These are phyloP conservation scores for Ceratocystiopsis sp. DNA, from an alignment of 2,329 filamentous ascomycete genomes.

Conservation along the genomic window DNA sequence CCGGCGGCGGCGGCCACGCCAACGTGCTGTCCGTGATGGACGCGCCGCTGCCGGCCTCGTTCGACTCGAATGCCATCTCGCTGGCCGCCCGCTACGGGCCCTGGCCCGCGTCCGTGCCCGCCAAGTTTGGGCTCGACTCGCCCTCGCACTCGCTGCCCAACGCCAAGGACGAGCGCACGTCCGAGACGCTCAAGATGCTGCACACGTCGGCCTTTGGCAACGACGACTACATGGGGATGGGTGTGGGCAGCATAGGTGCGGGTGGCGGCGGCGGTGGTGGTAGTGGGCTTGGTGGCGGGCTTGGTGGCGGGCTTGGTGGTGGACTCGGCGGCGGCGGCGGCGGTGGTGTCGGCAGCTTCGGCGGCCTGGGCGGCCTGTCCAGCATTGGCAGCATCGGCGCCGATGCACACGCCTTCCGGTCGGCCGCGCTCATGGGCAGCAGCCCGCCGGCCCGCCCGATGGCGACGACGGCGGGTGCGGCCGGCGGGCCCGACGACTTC, in stretches of 20 bases:
- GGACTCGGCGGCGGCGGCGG: too few species aligned
- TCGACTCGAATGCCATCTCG: slow-evolving; percentile 90
- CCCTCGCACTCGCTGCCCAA: slow-evolving; percentile 57
- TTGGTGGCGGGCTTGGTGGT: too few species aligned
- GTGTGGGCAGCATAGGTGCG: slow-evolving; percentile 1
- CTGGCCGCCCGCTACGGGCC: slow-evolving; percentile 80
- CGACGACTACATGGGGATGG: slow-evolving; percentile 39
- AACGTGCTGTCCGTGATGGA: slow-evolving; percentile 77
- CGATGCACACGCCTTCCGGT: too few species aligned
- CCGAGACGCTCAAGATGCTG: slow-evolving; percentile 45
- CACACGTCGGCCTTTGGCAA: slow-evolving; percentile 53
- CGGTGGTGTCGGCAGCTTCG: background rate
- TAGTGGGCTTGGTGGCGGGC: too few species aligned
- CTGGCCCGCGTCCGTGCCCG: slow-evolving; percentile 81
- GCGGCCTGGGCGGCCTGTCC: too few species aligned
- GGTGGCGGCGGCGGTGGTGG: too few species aligned
- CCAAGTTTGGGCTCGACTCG: slow-evolving; percentile 77
- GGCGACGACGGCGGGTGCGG: background rate
- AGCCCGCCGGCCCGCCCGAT: slow-evolving; percentile 23
- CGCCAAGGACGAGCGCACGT: slow-evolving; percentile 42
- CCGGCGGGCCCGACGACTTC: slow-evolving; percentile 33
- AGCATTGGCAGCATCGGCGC: too few species aligned
- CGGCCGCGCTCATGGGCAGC: slow-evolving; percentile 16
- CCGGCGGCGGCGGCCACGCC: slow-evolving; percentile 44
- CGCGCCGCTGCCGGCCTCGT: slow-evolving; percentile 81